Conservation (phyloP, 345 rosid genomes). For the Cardamine resedifolia region DNA sequence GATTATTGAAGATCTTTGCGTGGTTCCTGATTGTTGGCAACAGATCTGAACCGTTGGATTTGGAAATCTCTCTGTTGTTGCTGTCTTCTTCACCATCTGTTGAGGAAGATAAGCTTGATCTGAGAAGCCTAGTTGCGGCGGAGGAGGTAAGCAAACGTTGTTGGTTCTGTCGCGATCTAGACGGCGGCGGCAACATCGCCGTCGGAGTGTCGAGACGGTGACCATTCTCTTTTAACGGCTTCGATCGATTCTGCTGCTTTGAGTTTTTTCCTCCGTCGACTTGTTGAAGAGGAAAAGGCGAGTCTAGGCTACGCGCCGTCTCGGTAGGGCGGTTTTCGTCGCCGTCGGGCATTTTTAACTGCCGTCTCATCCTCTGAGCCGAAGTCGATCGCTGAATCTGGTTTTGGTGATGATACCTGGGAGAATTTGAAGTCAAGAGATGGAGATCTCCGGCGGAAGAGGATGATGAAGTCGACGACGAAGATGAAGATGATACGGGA, state of each 20-base stretch:
- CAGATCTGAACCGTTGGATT: conserved; percentile 19
- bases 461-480: conserved; percentile 25
- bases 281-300: conserved; percentile 42
- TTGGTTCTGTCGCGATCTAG: conserved; percentile 23
- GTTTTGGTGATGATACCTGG: conserved; percentile 35
- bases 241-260: conserved; percentile 28
- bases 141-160: conserved; percentile 37
- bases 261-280: conserved; percentile 25
- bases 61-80: conserved; percentile 7
- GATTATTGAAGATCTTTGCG: conserved; percentile 5
- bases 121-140: conserved; percentile 72
- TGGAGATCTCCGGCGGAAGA: conserved; percentile 46
- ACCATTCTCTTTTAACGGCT: conserved; percentile 36
- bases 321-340: conserved; percentile 54
- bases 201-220: conserved; percentile 37
- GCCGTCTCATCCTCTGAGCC: conserved; percentile 52
- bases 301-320: conserved; percentile 51
- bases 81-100: conserved; percentile 21
- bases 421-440: conserved; percentile 44
- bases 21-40: conserved; percentile 20
- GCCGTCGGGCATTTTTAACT: conserved; percentile 38
- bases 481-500: conserved; percentile 49
- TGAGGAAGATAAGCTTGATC: conserved; percentile 41
- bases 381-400: conserved; percentile 42
- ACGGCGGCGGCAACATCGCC: conserved; percentile 34